Percentiles rank a stretch among this genome's conserved stretches.
These are phyloP conservation scores for Ophiorrhiza pumila DNA, from an alignment of 257 asterid genomes.

Conservation along the genomic window DNA sequence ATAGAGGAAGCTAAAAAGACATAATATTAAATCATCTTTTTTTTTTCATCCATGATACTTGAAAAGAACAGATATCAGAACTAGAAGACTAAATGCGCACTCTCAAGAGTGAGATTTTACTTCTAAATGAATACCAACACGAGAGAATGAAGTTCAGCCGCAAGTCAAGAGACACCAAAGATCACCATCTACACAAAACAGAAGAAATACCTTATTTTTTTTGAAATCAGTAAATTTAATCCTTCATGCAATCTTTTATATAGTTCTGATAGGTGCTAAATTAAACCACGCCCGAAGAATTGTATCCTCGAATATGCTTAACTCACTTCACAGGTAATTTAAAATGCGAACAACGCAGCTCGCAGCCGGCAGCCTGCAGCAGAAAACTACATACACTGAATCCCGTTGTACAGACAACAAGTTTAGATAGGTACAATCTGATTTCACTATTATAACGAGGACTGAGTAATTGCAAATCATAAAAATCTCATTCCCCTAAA, in stretches of 20 bases:
- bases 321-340: background rate
- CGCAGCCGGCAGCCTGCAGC: conserved; percentile 11
- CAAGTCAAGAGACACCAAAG: background rate
- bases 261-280: background rate
- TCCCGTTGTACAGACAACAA: background rate
- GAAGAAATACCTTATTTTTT: conserved; percentile 2
- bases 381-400: background rate
- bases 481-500: background rate
- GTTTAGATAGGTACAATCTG: background rate
- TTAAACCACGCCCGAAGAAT: background rate
- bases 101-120: background rate
- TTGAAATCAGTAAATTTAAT: conserved; percentile 2
- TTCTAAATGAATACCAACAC: background rate
- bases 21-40: background rate
- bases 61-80: background rate
- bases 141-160: background rate
- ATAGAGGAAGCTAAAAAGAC: background rate
- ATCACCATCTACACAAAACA: background rate
- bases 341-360: background rate
- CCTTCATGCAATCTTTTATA: conserved; percentile 11
- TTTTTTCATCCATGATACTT: background rate
- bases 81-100: background rate
- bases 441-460: background rate
- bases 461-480: background rate
- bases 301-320: background rate